phyloP scores from a whole-genome alignment of 2,329 filamentous ascomycete species.

The Xylariaceae sp. region DNA sequence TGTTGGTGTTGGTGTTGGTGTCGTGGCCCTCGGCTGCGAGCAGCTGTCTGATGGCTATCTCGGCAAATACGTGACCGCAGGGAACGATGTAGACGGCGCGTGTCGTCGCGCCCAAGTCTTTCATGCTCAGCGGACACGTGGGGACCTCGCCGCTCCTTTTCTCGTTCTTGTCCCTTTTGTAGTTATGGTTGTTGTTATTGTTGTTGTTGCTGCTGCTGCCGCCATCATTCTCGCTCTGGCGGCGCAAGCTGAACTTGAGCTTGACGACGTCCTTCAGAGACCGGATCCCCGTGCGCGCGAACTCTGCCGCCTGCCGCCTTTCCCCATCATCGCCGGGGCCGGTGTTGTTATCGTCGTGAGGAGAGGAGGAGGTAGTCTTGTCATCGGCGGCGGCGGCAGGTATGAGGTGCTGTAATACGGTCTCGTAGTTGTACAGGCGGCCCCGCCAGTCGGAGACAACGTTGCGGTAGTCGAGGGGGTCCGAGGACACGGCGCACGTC shows the following conservation, averaged over 20 bases:
- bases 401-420: slow-evolving; percentile 61
- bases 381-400: slow-evolving; percentile 52
- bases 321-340: too few relatives aligned
- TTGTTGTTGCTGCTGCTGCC: too few relatives aligned
- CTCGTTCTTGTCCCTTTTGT: too few relatives aligned
- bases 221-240: too few relatives aligned
- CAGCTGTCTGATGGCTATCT: slow-evolving; percentile 79
- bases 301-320: slow-evolving; percentile 28
- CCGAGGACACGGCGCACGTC: slow-evolving; percentile 79
- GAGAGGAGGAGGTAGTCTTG: too few relatives aligned
- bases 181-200: too few relatives aligned
- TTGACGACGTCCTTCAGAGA: slow-evolving; percentile 82
- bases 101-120: slow-evolving; percentile 71
- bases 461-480: slow-evolving; percentile 60
- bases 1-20: too few relatives aligned
- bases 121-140: slow-evolving; percentile 83
- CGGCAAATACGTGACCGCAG: slow-evolving; percentile 91
- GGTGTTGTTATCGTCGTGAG: too few relatives aligned
- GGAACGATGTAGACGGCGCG: slow-evolving; percentile 88
- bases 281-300: slow-evolving; percentile 58
- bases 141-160: slow-evolving; percentile 53
- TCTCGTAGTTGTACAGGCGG: slow-evolving; percentile 90
- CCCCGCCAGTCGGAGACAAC: slow-evolving; percentile 82
- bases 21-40: slow-evolving; percentile 21
- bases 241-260: slow-evolving; percentile 58